Evolutionary conservation across 2,329 filamentous ascomycete species (phyloP).

Genomic region (Triangularia verruculosa): DNA sequence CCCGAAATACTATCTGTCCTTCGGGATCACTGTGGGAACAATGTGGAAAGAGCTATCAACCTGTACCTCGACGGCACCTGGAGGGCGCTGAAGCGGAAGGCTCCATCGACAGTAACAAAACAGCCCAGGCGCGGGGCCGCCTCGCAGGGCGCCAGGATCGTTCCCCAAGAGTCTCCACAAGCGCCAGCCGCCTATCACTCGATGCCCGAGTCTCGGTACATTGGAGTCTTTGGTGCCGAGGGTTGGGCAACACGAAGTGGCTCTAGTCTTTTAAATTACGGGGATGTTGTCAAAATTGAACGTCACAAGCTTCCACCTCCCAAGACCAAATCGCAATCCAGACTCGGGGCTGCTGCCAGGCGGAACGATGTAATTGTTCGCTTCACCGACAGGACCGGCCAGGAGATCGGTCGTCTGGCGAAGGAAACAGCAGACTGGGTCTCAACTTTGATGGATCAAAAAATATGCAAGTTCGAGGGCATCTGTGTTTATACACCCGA

Average conservation of each 20-base stretch:
- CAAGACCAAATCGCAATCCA: constrained; percentile 39
- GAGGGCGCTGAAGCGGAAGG: constrained; percentile 43
- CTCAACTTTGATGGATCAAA: constrained; percentile 86
- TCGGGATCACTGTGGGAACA: constrained; percentile 51
- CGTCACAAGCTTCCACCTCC: constrained; percentile 71
- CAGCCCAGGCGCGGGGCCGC: not conserved
- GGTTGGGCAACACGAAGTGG: constrained; percentile 92
- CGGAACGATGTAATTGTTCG: constrained; percentile 85
- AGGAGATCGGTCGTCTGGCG: constrained; percentile 81
- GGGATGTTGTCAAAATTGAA: constrained; percentile 82
- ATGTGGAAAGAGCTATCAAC: constrained; percentile 62
- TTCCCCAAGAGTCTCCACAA: constrained; percentile 13
- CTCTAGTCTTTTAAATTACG: constrained; percentile 69
- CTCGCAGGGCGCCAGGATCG: not conserved
- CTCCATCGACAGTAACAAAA: not conserved
- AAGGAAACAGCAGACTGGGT: constrained; percentile 91
- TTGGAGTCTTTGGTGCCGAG: constrained; percentile 87
- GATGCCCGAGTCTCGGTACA: constrained; percentile 59
- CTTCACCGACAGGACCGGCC: constrained; percentile 75
- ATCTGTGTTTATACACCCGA: constrained; percentile 88
- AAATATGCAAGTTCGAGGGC: constrained; percentile 82
- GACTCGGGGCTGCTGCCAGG: constrained; percentile 53
- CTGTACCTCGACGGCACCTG: constrained; percentile 71
- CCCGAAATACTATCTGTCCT: constrained; percentile 49
- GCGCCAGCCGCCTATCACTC: constrained; percentile 11